Evolutionary conservation across 768 basidiomycete species (phyloP).

Genomic region (Leccinum disarticulatum): DNA sequence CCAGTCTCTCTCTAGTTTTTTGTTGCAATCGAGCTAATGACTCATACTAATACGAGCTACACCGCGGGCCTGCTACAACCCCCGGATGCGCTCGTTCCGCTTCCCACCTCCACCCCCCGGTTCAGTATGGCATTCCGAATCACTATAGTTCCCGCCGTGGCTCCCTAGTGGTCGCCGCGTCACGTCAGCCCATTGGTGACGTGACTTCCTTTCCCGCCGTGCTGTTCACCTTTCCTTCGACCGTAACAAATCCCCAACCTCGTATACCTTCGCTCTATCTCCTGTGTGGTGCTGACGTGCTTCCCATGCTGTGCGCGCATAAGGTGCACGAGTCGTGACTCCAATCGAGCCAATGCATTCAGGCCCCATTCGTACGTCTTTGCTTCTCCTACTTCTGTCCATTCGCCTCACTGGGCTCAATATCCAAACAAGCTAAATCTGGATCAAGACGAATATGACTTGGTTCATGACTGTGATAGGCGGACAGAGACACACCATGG

Average conservation of each 20-base stretch:
- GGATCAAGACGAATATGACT: constrained; percentile 3
- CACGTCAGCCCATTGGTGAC: too few species aligned
- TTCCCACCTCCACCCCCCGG: too few species aligned
- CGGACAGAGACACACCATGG: constrained; percentile 25
- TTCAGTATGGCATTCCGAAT: too few species aligned
- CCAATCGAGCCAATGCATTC: constrained; percentile 5
- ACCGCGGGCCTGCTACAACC: too few species aligned
- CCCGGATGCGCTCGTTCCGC: too few species aligned
- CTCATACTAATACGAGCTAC: too few species aligned
- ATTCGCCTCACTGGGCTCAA: constrained; percentile 1
- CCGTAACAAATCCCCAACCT: not conserved
- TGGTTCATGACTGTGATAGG: constrained; percentile 13
- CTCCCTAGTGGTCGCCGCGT: too few species aligned
- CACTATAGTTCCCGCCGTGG: too few species aligned
- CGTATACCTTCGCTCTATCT: not conserved
- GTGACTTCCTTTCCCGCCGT: too few species aligned
- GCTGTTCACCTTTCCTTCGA: not conserved
- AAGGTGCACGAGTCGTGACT: constrained; percentile 8
- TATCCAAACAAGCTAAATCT: constrained; percentile 3
- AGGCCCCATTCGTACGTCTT: constrained; percentile 2
- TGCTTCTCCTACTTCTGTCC: not conserved
- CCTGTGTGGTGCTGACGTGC: constrained; percentile 10
- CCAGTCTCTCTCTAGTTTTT: not conserved
- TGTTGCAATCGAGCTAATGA: too few species aligned
- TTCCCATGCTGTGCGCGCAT: not conserved